phyloP scores from a whole-genome alignment of 1,284 basidiomycete species.

The Schizopora paradoxa region DNA sequence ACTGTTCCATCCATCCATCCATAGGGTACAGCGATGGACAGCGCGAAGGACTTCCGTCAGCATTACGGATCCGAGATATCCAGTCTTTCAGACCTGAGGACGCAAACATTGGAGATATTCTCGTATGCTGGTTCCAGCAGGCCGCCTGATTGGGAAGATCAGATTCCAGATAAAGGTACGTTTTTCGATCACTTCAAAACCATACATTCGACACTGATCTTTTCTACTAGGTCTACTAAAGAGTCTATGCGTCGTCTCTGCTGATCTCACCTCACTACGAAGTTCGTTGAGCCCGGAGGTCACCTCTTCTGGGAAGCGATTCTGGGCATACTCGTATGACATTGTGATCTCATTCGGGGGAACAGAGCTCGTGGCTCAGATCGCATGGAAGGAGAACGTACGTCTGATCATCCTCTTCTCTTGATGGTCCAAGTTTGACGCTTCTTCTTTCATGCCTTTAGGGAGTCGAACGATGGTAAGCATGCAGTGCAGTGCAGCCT shows the following conservation, averaged over 20 bases:
- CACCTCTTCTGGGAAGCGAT: constrained; percentile 1
- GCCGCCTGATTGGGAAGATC: no score
- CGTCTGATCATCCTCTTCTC: constrained; percentile 12
- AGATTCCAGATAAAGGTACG: no score
- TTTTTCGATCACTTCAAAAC: no score
- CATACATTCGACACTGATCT: no score
- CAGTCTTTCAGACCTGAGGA: no score
- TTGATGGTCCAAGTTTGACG: neutral
- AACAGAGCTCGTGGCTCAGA: constrained; percentile 40
- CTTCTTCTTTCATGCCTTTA: neutral
- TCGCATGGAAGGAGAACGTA: constrained; percentile 41
- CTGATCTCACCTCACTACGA: neutral
- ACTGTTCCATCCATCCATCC: no score
- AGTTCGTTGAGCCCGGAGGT: no score
- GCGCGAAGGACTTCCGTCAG: no score
- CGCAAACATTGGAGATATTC: no score
- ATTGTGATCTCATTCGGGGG: constrained; percentile 46
- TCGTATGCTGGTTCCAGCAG: no score
- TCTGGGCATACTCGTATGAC: constrained; percentile 18
- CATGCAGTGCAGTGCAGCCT: neutral
- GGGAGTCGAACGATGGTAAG: constrained; percentile 1
- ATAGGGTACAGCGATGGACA: no score
- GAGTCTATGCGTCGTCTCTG: neutral
- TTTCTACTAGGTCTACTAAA: neutral
- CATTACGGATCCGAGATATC: no score